Evolutionary conservation across 345 rosid genomes (phyloP), one percentile per base, ranked within the genome.

Genomic region (Psidium guajava): DNA sequence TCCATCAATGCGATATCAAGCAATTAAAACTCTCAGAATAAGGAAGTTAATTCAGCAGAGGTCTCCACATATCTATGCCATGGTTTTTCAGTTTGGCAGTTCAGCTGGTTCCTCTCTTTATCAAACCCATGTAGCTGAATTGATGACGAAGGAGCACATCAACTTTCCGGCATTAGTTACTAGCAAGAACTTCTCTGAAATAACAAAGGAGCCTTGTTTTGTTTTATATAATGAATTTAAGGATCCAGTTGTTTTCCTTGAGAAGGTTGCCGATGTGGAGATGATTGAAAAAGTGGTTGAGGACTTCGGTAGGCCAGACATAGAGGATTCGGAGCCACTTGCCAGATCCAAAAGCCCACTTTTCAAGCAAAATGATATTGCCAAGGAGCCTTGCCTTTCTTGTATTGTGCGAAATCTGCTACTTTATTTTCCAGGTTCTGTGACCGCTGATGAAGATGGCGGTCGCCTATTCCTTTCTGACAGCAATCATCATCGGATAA

Each of bases 401-500:
- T 83, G 51, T 73, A 22, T 42, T 13, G 32, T 83, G 75, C 85
- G 56, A 44, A 86, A 86, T 57, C 58, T 86, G 56, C 88, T 86
- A 42, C 85, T 86, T 58, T 83, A 52, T 56, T 83, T 73, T 57
- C 85, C 85, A 74, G 88, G 88, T 74, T 93, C 99, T 85, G 84
- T 97, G 82, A 92, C 95, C 87, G 94, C 94, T 82, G 98, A 96
- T 88, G 95, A 92, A 91, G 85, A 56, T 91, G 92, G 94, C 42
- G 73, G 87, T 82, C 92, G 92, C 51, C 82, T 97, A 69, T 96
- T 96, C 89, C 90, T 97, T 86, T 97, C 99, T 50, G 99, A 97
- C 91, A 93, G 93, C 91, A 96, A 96, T 88, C 98, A 97, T 92
- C 99, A 97, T 89, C 96, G 99, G 42, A 90, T 97, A 83, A 90